Evolutionary conservation across 805 yeast species (phyloP), one percentile per base, ranked within the genome.

Genomic region (Saccharomycopsis amapae): DNA sequence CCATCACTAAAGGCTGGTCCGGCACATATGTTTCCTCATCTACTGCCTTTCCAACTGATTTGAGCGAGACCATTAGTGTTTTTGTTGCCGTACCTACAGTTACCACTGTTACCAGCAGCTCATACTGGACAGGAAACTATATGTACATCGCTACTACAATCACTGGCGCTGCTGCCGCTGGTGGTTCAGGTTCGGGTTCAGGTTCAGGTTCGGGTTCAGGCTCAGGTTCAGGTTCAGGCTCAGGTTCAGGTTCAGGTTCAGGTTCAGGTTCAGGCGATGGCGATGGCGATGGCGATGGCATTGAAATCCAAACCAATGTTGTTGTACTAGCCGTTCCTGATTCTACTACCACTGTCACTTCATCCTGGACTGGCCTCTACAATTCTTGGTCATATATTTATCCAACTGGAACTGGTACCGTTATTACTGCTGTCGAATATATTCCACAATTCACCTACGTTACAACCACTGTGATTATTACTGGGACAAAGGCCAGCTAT

Each of bases 1-100:
- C 43, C 10, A 33, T 39, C 40, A 40, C 43, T n/a, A 25, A 28
- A n/a, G 22, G 34, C n/a, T 42, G 46, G 46, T 35, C 43, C 9
- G 28, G 22, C 3, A 42, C 44, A 19, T 7, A 30, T 22, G 23
- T 18, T 12, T 20, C 44, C 3, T 34, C 45, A 6, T 15, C 13
- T 22, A 26, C 47, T 7, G 40, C 47, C 30, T n/a, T n/a, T n/a
- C n/a, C n/a, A n/a, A n/a, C n/a, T n/a, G n/a, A n/a, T n/a, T n/a
- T n/a, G n/a, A n/a, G n/a, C n/a, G n/a, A n/a, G n/a, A n/a, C n/a
- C n/a, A n/a, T n/a, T n/a, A n/a, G n/a, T n/a, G n/a, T n/a, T n/a
- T n/a, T n/a, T n/a, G n/a, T n/a, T n/a, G n/a, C n/a, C n/a, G n/a
- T n/a, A n/a, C n/a, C n/a, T n/a, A n/a, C n/a, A n/a, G n/a, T n/a